Percentiles rank a stretch among this genome's conserved stretches.
Conservation (phyloP, 305 asterid species). For the Solanum chacoense region DNA sequence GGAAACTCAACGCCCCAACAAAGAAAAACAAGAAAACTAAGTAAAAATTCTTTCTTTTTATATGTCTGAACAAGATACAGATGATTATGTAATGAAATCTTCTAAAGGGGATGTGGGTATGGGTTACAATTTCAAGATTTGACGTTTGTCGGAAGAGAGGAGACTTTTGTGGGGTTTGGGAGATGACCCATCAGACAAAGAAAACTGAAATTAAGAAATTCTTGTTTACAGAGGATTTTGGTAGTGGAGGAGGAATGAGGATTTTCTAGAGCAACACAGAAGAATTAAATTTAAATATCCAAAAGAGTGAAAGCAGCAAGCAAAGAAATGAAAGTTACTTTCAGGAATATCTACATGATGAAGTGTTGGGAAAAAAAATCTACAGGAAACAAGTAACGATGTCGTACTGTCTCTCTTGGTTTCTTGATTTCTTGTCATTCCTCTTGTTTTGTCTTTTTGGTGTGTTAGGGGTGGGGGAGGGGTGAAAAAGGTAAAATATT, state of each 20-base stretch:
- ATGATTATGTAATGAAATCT: neutral
- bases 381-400: neutral
- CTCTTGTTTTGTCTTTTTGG: neutral
- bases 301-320: neutral
- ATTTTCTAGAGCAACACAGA: neutral
- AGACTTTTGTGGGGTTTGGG: neutral
- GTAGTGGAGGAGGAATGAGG: neutral
- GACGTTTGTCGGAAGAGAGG: neutral
- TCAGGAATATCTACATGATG: neutral
- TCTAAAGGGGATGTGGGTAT: neutral
- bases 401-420: neutral
- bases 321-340: neutral
- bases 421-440: neutral
- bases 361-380: neutral
- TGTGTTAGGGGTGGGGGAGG: neutral
- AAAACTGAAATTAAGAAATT: neutral
- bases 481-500: too few relatives aligned
- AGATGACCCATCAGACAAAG: neutral
- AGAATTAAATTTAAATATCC: neutral
- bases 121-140: slow-evolving; percentile 1
- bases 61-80: neutral
- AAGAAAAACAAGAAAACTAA: neutral
- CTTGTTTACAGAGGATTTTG: neutral
- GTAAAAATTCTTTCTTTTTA: neutral
- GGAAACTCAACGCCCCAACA: slow-evolving; percentile 10